phyloP scores from a whole-genome alignment of 2,329 filamentous ascomycete species.

The Calycina herbarum region DNA sequence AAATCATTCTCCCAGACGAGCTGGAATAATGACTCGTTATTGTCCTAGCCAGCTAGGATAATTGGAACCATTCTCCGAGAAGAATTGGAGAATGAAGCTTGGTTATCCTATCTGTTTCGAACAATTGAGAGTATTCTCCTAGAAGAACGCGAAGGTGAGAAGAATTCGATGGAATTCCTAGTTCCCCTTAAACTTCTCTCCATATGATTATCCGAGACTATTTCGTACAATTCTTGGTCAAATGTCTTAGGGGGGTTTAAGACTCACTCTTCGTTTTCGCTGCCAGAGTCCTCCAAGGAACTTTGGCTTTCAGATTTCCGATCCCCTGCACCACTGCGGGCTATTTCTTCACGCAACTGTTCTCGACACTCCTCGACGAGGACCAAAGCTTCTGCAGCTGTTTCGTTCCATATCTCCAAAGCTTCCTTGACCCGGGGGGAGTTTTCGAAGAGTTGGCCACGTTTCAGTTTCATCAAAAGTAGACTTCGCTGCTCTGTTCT shows the following conservation, averaged over 20 bases:
- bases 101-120: too few species aligned
- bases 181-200: too few species aligned
- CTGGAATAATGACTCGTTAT: too few species aligned
- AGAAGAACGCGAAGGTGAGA: too few species aligned
- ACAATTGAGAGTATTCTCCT: too few species aligned
- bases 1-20: too few species aligned
- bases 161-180: too few species aligned
- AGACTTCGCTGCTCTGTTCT: conserved; percentile 68
- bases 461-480: conserved; percentile 62
- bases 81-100: too few species aligned
- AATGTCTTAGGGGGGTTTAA: neutral
- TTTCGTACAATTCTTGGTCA: too few species aligned
- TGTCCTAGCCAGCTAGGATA: too few species aligned
- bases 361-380: conserved; percentile 65
- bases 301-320: conserved; percentile 32
- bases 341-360: conserved; percentile 55
- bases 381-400: conserved; percentile 47
- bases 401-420: conserved; percentile 66
- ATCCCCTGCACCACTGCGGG: conserved; percentile 20
- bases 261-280: conserved; percentile 36
- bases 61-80: too few species aligned
- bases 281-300: conserved; percentile 18
- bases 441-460: conserved; percentile 79
- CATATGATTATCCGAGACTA: too few species aligned
- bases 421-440: conserved; percentile 67